Percentiles rank a stretch among this genome's conserved stretches.
Evolutionary conservation across 1,139 yeast genomes (phyloP).

Genomic region (Protomyces inouyei): DNA sequence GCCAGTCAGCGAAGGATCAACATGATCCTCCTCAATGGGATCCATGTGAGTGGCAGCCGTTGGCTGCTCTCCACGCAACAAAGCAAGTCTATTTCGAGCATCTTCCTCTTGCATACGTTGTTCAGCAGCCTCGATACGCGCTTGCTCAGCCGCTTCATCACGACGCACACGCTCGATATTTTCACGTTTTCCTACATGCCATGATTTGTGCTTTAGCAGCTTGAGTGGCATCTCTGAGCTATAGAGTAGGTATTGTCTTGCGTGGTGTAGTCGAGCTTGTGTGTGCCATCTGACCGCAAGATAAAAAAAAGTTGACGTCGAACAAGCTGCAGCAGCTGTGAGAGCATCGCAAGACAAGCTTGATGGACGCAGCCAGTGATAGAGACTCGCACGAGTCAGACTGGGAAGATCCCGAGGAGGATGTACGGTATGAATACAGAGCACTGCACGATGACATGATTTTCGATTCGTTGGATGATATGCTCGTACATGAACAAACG

Average conservation of each 20-base stretch:
- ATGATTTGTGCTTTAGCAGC: constrained; percentile 36
- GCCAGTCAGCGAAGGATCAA: not conserved
- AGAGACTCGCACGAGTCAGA: constrained; percentile 14
- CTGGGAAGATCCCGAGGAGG: constrained; percentile 24
- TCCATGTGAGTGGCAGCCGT: not conserved
- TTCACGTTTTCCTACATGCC: constrained; percentile 37
- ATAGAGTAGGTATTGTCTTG: no score
- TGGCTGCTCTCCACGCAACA: not conserved
- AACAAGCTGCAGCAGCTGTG: no score
- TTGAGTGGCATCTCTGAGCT: constrained; percentile 36
- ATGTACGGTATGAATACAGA: not conserved
- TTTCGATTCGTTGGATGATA: constrained; percentile 8
- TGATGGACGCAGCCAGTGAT: constrained; percentile 3
- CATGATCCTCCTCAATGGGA: not conserved
- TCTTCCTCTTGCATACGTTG: constrained; percentile 18
- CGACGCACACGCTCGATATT: constrained; percentile 37
- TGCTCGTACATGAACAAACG: constrained; percentile 30
- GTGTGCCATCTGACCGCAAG: no score
- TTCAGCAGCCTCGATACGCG: constrained; percentile 29
- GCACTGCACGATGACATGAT: constrained; percentile 14
- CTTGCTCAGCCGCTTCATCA: constrained; percentile 37
- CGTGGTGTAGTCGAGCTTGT: no score
- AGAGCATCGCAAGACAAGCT: no score
- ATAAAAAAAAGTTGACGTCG: no score
- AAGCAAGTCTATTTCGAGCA: not conserved